These are phyloP conservation scores for Zygosaccharomyces siamensis DNA, from an alignment of 805 yeast genomes.

Conservation along the genomic window DNA sequence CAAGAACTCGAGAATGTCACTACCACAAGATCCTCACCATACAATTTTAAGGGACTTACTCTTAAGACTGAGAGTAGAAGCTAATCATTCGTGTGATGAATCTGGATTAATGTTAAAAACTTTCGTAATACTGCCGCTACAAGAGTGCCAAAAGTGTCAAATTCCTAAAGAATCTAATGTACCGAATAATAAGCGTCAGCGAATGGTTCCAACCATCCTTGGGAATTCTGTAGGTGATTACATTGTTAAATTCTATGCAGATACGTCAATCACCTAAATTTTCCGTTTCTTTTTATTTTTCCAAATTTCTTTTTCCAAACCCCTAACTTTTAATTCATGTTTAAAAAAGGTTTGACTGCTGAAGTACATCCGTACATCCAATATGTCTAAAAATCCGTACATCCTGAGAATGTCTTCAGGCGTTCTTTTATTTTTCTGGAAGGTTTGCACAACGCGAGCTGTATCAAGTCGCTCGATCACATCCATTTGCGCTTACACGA, in stretches of 20 bases:
- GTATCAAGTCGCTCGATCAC: too few species aligned
- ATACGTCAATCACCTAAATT: constrained; percentile 5
- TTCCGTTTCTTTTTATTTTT: neutral
- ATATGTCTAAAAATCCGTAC: too few species aligned
- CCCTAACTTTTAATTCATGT: too few species aligned
- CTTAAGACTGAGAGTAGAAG: constrained; percentile 21
- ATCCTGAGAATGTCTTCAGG: too few species aligned
- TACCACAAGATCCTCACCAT: constrained; percentile 18
- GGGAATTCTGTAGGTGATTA: constrained; percentile 26
- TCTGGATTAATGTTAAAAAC: constrained; percentile 9
- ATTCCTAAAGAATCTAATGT: neutral
- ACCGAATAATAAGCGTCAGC: constrained; percentile 2
- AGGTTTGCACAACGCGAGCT: too few species aligned
- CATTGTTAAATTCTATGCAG: constrained; percentile 27
- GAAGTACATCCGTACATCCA: too few species aligned
- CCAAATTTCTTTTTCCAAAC: neutral
- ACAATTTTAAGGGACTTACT: constrained; percentile 20
- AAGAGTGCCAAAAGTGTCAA: constrained; percentile 8
- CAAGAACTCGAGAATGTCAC: constrained; percentile 22
- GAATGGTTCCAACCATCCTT: constrained; percentile 10
- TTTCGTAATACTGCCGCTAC: constrained; percentile 14
- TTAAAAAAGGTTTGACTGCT: too few species aligned
- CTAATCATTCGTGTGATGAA: constrained; percentile 11
- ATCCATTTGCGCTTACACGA: too few species aligned
- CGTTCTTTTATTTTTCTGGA: too few species aligned